Percentiles rank a stretch among this genome's conserved stretches.
These are phyloP conservation scores for Oldenlandia corymbosa DNA, from an alignment of 257 asterid species.

Conservation along the genomic window DNA sequence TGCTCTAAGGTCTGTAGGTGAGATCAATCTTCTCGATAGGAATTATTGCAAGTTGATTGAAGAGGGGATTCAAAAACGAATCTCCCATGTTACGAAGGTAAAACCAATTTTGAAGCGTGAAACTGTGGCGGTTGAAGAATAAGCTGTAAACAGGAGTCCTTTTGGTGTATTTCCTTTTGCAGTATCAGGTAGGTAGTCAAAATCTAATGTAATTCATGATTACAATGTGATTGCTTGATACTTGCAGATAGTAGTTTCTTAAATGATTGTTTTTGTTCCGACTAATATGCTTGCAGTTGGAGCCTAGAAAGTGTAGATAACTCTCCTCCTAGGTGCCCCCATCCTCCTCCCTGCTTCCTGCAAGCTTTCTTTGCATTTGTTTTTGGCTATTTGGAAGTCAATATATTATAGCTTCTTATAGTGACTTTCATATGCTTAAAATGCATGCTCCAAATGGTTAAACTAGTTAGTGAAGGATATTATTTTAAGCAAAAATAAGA, in stretches of 20 bases:
- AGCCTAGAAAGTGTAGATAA: too few species aligned
- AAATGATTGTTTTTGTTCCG: not conserved
- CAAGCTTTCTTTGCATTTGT: too few species aligned
- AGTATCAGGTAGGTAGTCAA: conserved; percentile 1
- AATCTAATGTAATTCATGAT: not conserved
- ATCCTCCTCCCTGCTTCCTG: too few species aligned
- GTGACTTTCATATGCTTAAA: too few species aligned
- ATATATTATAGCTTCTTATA: too few species aligned
- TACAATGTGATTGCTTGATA: not conserved
- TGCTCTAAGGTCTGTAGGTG: conserved; percentile 40
- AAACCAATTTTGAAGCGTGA: conserved; percentile 42
- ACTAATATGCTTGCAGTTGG: too few species aligned
- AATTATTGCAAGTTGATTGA: conserved; percentile 39
- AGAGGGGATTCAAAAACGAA: conserved; percentile 49
- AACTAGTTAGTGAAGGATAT: too few species aligned
- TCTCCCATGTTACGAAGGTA: conserved; percentile 47
- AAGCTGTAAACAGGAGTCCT: not conserved
- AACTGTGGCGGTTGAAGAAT: not conserved
- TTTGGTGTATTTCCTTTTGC: not conserved
- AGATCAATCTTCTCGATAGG: conserved; percentile 39
- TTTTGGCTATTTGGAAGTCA: too few species aligned
- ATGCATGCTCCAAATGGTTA: too few species aligned
- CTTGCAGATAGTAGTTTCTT: not conserved
- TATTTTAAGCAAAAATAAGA: too few species aligned
- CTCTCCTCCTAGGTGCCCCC: too few species aligned